Evolutionary conservation across 73 alveolate genomes (phyloP), one percentile per base, ranked within the genome.

Genomic region (Paramecium pentaurelia): DNA sequence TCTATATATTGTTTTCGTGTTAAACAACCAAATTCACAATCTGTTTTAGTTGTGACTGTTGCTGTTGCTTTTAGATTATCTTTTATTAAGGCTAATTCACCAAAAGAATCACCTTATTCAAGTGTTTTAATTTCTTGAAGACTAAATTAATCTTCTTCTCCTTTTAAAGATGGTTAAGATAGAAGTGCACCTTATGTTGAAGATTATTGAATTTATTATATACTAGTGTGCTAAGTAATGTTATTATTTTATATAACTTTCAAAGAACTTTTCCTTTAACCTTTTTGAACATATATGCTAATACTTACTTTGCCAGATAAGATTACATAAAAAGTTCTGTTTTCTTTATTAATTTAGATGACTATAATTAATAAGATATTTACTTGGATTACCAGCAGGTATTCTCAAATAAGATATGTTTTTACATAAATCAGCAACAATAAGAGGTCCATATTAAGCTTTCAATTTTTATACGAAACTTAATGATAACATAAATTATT

Each of bases 51-150:
- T 14, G 58, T 80, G 3, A 80, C 75, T 12, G 91, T 80, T 27
- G 91, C 91, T 45, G 91, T 80, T 4, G 91, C 91, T 47, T 47
- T 80, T n/a, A 34, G 47, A 80, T 80, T 80, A 45, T 80, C 91
- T 80, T 80, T 80, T 44, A 80, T 32, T 47, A 80, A 47, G 8
- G 91, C 71, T 27, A 80, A 80, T 47, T 80, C 91, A n/a, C 91
- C 91, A 80, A 80, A 80, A 18, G 91, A 80, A 10, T 80, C 91
- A 22, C 91, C 91, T 47, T 80, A 49, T 45, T 47, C 91, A 18
- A 80, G 73, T 22, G 58, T 27, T 80, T 80, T 80, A 20, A 80
- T 80, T 28, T 80, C 91, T 80, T 80, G 34, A n/a, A 80, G 47
- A 8, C 47, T 40, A 11, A 80, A 49, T 2, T 25, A 80, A 8